A percentile compares a stretch with the other conserved stretches of the same genome.
phyloP scores from a whole-genome alignment of 495 filamentous ascomycete genomes.

The Aspergillus sclerotiicarbonarius region DNA sequence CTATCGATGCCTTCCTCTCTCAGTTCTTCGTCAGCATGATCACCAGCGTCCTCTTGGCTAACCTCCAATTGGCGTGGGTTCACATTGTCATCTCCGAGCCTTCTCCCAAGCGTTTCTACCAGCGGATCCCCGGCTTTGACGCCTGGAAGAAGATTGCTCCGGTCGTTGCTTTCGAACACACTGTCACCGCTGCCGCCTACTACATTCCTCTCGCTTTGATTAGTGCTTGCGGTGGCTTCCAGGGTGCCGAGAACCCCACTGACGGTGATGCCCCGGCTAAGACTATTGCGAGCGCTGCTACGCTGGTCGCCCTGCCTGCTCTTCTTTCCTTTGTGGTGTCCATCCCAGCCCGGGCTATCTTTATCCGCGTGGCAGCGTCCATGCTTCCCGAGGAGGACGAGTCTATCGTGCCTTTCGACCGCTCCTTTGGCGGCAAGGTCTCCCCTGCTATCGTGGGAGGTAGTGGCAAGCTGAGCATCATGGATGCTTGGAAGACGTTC shows the following conservation, averaged over 20 bases:
- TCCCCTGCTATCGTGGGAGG: slow-evolving; percentile 63
- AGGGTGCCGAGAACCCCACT: slow-evolving; percentile 15
- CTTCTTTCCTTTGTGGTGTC: slow-evolving; percentile 48
- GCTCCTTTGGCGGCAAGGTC: slow-evolving; percentile 61
- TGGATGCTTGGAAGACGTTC: slow-evolving; percentile 72
- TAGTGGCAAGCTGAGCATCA: slow-evolving; percentile 62
- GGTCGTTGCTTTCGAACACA: slow-evolving; percentile 45
- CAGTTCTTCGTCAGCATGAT: slow-evolving; percentile 40
- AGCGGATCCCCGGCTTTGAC: slow-evolving; percentile 46
- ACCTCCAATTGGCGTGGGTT: slow-evolving; percentile 56
- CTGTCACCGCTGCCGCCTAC: slow-evolving; percentile 33
- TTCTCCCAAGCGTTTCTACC: slow-evolving; percentile 48
- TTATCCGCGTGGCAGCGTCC: slow-evolving; percentile 69
- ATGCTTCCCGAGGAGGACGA: slow-evolving; percentile 67
- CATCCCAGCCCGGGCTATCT: slow-evolving; percentile 61
- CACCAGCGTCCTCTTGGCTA: slow-evolving; percentile 43
- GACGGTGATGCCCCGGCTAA: slow-evolving; percentile 7
- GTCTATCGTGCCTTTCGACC: slow-evolving; percentile 74
- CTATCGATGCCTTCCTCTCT: slow-evolving; percentile 26
- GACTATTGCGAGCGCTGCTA: slow-evolving; percentile 29
- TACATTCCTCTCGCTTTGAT: slow-evolving; percentile 39
- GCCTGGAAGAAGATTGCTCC: slow-evolving; percentile 51
- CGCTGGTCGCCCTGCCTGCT: slow-evolving; percentile 33
- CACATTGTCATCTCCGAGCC: slow-evolving; percentile 60
- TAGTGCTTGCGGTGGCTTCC: slow-evolving; percentile 26